Evolutionary conservation across 805 yeast species (phyloP), one percentile per base, ranked within the genome.

Genomic region (Metschnikowia koreensis): DNA sequence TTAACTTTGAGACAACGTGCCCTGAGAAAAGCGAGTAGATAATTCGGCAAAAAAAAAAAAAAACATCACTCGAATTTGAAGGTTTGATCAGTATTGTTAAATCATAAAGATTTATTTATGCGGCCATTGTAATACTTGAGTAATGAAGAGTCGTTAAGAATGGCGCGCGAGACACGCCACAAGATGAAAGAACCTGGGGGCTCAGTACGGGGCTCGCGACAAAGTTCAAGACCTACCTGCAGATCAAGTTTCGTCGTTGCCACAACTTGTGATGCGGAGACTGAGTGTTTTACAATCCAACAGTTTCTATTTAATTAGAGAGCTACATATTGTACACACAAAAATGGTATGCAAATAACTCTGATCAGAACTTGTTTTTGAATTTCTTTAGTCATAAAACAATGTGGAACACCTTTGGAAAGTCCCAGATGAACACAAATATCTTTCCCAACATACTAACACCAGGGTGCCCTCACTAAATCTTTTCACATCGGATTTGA

Each of bases 401-500:
- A 22, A 22, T 22, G 22, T 22, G 22, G 22, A 22, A 22, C 22
- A 22, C 22, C 4, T 22, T 22, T 22, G 22, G 22, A 22, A 22
- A 22, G 22, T 22, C 22, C 22, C 2, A 22, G 22, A 22, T 22
- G 22, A 22, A 22, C 22, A 22, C 22, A 22, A 22, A 22, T 22
- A 22, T 22, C 22, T 3, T 22, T 22, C 22, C 4, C 22, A 22
- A 22, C 12, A 2, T 45, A 42, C 58, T 59, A 52, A 59, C 58
- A 2, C n/a, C 46, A 59, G 62, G 62, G 62, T 40, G 46, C 52
- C 17, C 47, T 59, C 8, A 51, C 53, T 34, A 87, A 80, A 75
- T 63, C 78, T 3, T 57, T 81, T 43, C 93, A 87, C 65, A 52
- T 76, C 40, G 73, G 84, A 3, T 65, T 81, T 17, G 94, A 87